Conservation (phyloP, 106 monocot species). For the Alisma plantagoaquatica region DNA sequence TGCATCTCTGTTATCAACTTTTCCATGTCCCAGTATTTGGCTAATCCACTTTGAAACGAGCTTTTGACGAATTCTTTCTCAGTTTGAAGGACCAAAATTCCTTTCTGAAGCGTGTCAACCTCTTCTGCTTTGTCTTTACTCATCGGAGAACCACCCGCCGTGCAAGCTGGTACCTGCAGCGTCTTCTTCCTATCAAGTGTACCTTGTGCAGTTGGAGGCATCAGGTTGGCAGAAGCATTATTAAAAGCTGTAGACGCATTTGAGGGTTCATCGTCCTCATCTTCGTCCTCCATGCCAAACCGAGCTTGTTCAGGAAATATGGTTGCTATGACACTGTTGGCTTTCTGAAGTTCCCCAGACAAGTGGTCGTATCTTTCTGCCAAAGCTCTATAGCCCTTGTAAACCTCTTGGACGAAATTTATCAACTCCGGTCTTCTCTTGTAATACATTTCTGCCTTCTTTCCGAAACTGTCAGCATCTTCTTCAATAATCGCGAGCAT, state of each 20-base stretch:
- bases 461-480: constrained; percentile 19
- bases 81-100: constrained; percentile 12
- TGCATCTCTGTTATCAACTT: constrained; percentile 16
- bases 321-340: constrained; percentile 24
- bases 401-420: constrained; percentile 13
- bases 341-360: constrained; percentile 23
- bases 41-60: constrained; percentile 7
- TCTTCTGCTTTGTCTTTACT: constrained; percentile 11
- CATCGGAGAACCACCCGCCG: not conserved
- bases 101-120: constrained; percentile 16
- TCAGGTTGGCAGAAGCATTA: too few relatives aligned
- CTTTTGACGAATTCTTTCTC: constrained; percentile 21
- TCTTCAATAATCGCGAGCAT: constrained; percentile 20
- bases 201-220: too few relatives aligned
- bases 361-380: constrained; percentile 22
- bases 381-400: constrained; percentile 16
- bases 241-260: not conserved
- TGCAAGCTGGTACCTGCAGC: too few relatives aligned
- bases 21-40: constrained; percentile 23
- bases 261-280: not conserved
- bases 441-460: constrained; percentile 28
- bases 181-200: too few relatives aligned
- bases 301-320: constrained; percentile 19
- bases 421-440: constrained; percentile 19
- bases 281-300: constrained; percentile 5